phyloP scores from a whole-genome alignment of 805 yeast genomes.

The Komagataella kurtzmanii region DNA sequence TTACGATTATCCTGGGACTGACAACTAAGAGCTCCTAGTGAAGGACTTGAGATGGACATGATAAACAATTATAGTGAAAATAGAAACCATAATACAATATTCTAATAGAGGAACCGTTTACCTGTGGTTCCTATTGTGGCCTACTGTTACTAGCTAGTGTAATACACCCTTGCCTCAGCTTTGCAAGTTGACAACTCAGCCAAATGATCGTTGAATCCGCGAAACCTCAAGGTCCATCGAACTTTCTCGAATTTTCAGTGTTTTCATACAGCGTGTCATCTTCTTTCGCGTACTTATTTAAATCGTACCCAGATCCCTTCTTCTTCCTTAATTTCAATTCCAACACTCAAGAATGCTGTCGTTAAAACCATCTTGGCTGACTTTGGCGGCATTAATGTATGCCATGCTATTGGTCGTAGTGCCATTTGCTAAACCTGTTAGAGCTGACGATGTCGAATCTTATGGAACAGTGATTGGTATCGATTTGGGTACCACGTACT shows the following conservation, averaged over 20 bases:
- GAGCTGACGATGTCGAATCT: conserved; percentile 2
- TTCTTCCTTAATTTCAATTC: background rate
- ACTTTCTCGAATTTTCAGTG: background rate
- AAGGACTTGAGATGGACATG: background rate
- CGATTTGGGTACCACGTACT: conserved; percentile 95
- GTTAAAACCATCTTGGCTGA: background rate
- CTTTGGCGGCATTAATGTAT: conserved; percentile 1
- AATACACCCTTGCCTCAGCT: background rate
- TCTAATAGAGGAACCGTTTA: background rate
- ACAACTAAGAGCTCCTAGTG: background rate
- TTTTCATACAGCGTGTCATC: background rate
- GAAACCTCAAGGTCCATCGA: background rate
- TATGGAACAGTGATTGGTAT: conserved; percentile 41
- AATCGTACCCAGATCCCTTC: background rate
- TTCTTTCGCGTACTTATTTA: background rate
- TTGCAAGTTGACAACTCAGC: background rate
- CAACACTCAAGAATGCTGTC: background rate
- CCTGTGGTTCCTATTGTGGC: no score
- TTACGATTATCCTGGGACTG: conserved; percentile 13
- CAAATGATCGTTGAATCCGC: background rate
- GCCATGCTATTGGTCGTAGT: conserved; percentile 2
- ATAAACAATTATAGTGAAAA: background rate
- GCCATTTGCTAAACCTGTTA: conserved; percentile 2
- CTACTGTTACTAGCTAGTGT: background rate
- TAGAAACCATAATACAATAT: background rate